phyloP scores from a whole-genome alignment of 225 moss, liverwort and hornwort species.

The Rhytidiadelphus loreus region DNA sequence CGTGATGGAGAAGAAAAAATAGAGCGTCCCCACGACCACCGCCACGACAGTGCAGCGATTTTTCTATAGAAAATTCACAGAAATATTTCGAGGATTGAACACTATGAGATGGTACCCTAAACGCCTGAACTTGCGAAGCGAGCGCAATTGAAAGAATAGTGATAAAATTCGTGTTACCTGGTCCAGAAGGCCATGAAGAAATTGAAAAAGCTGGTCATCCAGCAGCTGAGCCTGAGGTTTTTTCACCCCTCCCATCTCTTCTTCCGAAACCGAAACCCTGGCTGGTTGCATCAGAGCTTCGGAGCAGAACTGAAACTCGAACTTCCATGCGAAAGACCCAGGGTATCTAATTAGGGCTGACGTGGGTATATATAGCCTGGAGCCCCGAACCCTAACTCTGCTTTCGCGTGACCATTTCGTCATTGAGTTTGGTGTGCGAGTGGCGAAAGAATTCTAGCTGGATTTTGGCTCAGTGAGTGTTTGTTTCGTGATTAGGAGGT shows the following conservation, averaged over 20 bases:
- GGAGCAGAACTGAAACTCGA: not conserved
- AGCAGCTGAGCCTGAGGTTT: conserved; percentile 16
- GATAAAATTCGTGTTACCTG: conserved; percentile 1
- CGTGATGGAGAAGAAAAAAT: not conserved
- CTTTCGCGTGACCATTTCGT: not conserved
- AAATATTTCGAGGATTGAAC: not conserved
- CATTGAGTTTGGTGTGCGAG: not conserved
- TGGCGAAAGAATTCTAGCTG: not conserved
- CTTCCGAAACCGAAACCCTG: not conserved
- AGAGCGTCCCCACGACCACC: not conserved
- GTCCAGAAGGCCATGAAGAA: conserved; percentile 34
- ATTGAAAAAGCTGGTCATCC: conserved; percentile 46
- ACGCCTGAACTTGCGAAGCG: not conserved
- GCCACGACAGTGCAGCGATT: not conserved
- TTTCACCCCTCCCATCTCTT: conserved; percentile 41
- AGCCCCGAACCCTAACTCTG: not conserved
- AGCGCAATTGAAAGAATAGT: not conserved
- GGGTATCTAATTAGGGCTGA: conserved; percentile 5
- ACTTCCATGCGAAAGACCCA: not conserved
- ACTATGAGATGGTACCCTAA: not conserved
- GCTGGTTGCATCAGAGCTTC: not conserved
- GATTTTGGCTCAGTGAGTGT: not conserved
- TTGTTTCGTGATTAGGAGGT: not conserved
- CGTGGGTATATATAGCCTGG: not conserved
- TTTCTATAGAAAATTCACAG: not conserved